Evolutionary conservation across 768 basidiomycete genomes (phyloP).

Genomic region (Cystofilobasidium capitatum): DNA sequence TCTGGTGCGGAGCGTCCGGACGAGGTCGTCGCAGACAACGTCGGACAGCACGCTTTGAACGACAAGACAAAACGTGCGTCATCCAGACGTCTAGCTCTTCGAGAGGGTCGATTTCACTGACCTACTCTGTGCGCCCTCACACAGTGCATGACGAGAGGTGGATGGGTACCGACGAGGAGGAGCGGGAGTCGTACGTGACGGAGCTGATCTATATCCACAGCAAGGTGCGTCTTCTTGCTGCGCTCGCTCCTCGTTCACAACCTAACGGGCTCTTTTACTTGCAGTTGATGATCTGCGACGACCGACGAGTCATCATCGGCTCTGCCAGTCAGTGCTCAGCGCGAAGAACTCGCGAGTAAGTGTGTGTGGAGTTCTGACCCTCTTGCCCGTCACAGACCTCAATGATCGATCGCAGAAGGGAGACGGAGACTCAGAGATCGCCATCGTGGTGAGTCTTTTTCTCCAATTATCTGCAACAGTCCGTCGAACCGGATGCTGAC

Average conservation of each 20-base stretch:
- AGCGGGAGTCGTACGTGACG: constrained; percentile 59
- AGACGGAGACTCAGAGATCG: constrained; percentile 62
- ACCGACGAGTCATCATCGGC: constrained; percentile 81
- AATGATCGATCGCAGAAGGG: constrained; percentile 24
- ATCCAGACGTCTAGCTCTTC: not conserved
- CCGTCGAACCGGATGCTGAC: too few relatives aligned
- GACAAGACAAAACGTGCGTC: constrained; percentile 46
- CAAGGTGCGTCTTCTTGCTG: constrained; percentile 30
- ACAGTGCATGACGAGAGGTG: constrained; percentile 58
- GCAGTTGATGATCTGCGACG: constrained; percentile 86
- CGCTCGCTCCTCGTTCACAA: constrained; percentile 40
- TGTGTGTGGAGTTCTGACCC: not conserved
- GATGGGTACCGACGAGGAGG: constrained; percentile 74
- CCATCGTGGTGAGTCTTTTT: constrained; percentile 54
- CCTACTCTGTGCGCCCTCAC: too few relatives aligned
- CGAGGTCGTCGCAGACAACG: constrained; percentile 55
- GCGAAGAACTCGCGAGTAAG: too few relatives aligned
- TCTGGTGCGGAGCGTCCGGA: constrained; percentile 47
- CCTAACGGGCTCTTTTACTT: constrained; percentile 11
- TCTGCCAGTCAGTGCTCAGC: constrained; percentile 57
- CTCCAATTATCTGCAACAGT: not conserved
- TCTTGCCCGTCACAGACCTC: constrained; percentile 3
- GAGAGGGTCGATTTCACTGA: not conserved
- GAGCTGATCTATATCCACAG: constrained; percentile 32
- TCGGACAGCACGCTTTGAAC: constrained; percentile 67